Base-by-base conservation (phyloP, 345 rosid species). In the Fremontodendron californicum region DNA sequence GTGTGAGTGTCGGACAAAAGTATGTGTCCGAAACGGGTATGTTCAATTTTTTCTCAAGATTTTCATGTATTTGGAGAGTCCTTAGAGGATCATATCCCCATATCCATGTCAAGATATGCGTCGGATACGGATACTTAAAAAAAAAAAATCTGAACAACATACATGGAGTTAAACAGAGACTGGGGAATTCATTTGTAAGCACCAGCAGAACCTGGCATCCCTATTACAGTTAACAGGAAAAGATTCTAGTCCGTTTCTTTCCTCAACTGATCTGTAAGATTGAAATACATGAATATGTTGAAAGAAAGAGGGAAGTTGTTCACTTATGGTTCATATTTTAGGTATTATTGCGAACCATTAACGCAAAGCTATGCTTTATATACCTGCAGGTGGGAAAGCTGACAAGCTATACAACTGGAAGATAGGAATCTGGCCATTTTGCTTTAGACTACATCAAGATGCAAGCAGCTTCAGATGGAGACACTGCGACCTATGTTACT, bases 391-490 rank as follows among this genome's bases (percentile, higher is more conserved):
- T 92, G 8, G 97, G 98, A 31, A 91, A 83, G 81, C 84, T 91
- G 77, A 92, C 98, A 33, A 92, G 98, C 89, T 90, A 87, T 80
- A 86, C 93, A 57, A 58, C 15, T 0, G 92, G 88, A 68, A 82
- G 78, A 75, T 86, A 84, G 37, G 86, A 81, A 77, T 80, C 84
- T 0, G 82, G 78, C 31, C 85, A 90, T 80, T 89, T 86, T 71
- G 98, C 90, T 54, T 82, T 94, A 77, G 97, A 94, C 73, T 94
- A 94, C 87, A 88, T 92, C 76, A 94, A 88, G 83, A 87, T 76
- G 68, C 73, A 85, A 82, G 86, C 83, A 66, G 89, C 86, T 74
- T 75, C 83, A 4, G 79, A 76, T 42, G 96, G 94, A 19, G 85
- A 79, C 77, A 73, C 83, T 54, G 92, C n/a, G n/a, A n/a, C n/a